Evolutionary conservation across 2,329 filamentous ascomycete species (phyloP).

Genomic region (Aspergillus tubingensis): DNA sequence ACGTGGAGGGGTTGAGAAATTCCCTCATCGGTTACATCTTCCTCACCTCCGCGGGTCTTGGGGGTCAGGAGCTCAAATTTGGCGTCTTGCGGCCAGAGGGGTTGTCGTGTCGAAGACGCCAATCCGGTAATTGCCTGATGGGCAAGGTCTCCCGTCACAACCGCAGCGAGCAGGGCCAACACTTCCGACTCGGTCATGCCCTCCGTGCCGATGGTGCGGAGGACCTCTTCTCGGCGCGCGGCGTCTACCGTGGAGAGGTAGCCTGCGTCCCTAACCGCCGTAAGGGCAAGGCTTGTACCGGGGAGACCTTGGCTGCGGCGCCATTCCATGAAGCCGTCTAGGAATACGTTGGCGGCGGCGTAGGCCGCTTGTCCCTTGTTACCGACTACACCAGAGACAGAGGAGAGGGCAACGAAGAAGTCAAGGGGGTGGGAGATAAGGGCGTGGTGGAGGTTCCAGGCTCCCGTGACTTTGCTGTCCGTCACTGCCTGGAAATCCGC

Average conservation of each 20-base stretch:
- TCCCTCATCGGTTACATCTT: no score
- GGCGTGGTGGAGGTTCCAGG: constrained; percentile 33
- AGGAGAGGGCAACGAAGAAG: constrained; percentile 33
- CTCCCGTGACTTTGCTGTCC: constrained; percentile 24
- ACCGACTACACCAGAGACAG: constrained; percentile 30
- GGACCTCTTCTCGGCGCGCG: not conserved
- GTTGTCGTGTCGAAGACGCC: no score
- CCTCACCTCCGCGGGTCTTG: no score
- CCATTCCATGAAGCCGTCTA: constrained; percentile 31
- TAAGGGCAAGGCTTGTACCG: constrained; percentile 32
- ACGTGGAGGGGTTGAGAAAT: no score
- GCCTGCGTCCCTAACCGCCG: constrained; percentile 27
- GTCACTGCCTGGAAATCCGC: constrained; percentile 24
- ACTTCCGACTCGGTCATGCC: not conserved
- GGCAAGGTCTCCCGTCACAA: no score
- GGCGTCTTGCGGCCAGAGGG: no score
- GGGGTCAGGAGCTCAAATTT: no score
- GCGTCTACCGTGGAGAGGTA: constrained; percentile 21
- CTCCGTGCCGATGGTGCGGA: not conserved
- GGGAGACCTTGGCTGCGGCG: constrained; percentile 29
- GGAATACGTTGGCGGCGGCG: constrained; percentile 29
- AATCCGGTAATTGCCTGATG: no score
- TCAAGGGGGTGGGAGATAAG: constrained; percentile 23
- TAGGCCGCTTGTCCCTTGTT: constrained; percentile 32
- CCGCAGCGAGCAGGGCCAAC: not conserved